Base-by-base conservation (phyloP, 345 rosid species). In the Euclidium syriacum region DNA sequence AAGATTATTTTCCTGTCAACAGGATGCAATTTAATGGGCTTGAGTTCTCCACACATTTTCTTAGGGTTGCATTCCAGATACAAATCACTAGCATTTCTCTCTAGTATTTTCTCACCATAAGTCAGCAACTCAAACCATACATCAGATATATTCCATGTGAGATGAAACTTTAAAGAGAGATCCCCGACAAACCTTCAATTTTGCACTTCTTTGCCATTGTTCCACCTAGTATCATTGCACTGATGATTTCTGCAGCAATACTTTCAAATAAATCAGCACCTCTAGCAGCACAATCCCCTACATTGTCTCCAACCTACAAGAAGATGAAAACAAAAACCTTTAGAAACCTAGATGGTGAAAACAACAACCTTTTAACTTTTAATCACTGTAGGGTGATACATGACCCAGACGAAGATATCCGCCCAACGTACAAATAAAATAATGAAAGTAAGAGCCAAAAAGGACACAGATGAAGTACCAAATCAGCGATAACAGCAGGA, bases 211-310 rank as follows among this genome's bases (percentile, higher is more conserved):
- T 76, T 43, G 96, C 97, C 99, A 94, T 90, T 73, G 99, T 86
- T 81, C 95, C 99, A 46, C 97, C 97, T 50, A 94, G 86, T 71
- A 94, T 94, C 99, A 94, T 94, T 48, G 99, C 97, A 75, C 97
- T 94, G 57, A 94, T 86, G 62, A 90, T 94, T 84, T 94, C 99
- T 70, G 97, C 99, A 14, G 97, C 99, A 61, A 94, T 94, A 73
- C 99, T 94, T 83, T 94, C 99, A 72, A 94, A 94, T 65, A 94
- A 95, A 79, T 94, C 96, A 71, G 99, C 99, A 70, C 99, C 99
- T 62, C 97, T 84, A 49, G 97, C 97, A 75, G 99, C 99, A 83
- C 97, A 94, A 76, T 94, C 99, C 54, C 99, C 99, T 53, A 94
- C 99, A 79, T 94, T 94, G 74, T 90, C 99, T 75, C 97, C 96